These are phyloP conservation scores for Brassica nigra DNA, from an alignment of 345 rosid species.

Conservation along the genomic window DNA sequence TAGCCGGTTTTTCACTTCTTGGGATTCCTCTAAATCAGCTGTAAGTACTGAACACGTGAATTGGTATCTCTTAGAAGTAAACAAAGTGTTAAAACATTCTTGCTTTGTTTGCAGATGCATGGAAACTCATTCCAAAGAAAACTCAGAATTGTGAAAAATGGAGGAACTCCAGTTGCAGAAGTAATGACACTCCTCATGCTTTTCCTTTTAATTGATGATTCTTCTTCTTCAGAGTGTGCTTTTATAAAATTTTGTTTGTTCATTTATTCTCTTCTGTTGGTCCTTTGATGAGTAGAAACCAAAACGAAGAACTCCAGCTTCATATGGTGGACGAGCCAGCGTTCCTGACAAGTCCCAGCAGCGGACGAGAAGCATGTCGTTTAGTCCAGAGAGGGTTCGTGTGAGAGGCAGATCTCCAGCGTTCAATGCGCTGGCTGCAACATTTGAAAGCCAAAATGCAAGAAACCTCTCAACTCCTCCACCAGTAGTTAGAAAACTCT, in stretches of 20 bases:
- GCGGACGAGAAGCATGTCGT: conserved; percentile 44
- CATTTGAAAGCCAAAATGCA: conserved; percentile 44
- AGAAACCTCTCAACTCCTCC: conserved; percentile 48
- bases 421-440: conserved; percentile 45
- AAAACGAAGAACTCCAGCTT: conserved; percentile 74
- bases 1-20: conserved; percentile 76
- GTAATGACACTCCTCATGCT: conserved; percentile 49
- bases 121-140: conserved; percentile 97
- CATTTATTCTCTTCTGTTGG: not conserved
- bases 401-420: conserved; percentile 46
- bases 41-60: conserved; percentile 49
- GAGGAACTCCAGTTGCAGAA: conserved; percentile 67
- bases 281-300: conserved; percentile 62
- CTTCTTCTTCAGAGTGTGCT: not conserved
- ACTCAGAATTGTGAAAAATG: conserved; percentile 76
- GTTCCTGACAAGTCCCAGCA: conserved; percentile 46
- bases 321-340: conserved; percentile 84
- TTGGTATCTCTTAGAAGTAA: not conserved
- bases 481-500: conserved; percentile 66
- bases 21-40: conserved; percentile 81
- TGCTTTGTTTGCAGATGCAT: conserved; percentile 67
- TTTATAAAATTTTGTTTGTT: conserved; percentile 15
- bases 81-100: not conserved
- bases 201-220: conserved; percentile 8
- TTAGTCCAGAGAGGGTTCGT: conserved; percentile 47